Base-by-base conservation (phyloP, 768 basidiomycete genomes). In the Phanerodontia chrysosporium region DNA sequence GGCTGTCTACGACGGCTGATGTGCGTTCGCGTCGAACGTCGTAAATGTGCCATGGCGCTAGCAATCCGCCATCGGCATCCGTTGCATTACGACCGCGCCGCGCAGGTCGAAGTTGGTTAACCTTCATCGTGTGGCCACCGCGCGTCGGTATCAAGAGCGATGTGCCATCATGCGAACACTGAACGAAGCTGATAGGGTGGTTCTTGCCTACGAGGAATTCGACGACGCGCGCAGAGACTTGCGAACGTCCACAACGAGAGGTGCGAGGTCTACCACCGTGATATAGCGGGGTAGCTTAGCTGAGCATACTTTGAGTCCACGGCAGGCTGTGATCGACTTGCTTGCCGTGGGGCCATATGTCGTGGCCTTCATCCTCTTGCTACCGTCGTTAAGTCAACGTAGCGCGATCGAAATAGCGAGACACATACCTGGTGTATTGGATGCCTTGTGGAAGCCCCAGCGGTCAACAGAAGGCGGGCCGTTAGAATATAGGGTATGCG, bases 21-120 rank as follows among this genome's bases (percentile, higher is more conserved):
- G 89, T 90, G 25, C 81, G 75, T 5, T 90, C 91, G n/a, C 90
- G 76, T 45, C 80, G 76, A 24, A 94, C 74, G 60, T 84, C 81
- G 61, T 93, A 93, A 58, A 87, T 59, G 61, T 87, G 86, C 73
- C 77, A 80, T 8, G 80, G 24, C 16, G 29, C 32, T 28, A 46
- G 52, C 7, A 55, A 49, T 16, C 35, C 48, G 14, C 6, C 36
- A 27, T 53, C 46, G 28, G 54, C 18, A 16, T 48, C n/a, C 28
- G 7, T 32, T 10, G 49, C 14, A 28, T 29, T 21, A 29, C n/a
- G 9, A 2, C 7, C 49, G 62, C 51, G 13, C 63, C 62, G 1
- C 65, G 61, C 4, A 61, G 73, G 73, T 16, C 73, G 67, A 25
- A 81, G 61, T 51, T 76, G 77, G 65, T 81, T 86, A 12, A 85